Conservation (phyloP, 257 asterid genomes). For the Fraxinus cuspidata region DNA sequence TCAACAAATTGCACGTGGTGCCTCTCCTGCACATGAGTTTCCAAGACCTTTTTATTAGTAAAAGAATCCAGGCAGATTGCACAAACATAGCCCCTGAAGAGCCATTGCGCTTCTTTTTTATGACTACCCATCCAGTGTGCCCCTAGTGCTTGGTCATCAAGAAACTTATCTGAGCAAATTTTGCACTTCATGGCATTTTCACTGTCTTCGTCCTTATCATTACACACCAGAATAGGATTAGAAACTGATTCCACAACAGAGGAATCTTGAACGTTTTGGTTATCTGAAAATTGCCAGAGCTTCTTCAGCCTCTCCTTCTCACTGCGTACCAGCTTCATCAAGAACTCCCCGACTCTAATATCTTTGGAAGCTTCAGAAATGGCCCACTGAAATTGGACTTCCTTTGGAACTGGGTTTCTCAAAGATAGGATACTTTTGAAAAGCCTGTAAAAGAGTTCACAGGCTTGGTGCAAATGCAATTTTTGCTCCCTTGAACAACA, state of each 20-base stretch:
- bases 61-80: constrained; percentile 95
- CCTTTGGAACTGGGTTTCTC: constrained; percentile 92
- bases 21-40: constrained; percentile 91
- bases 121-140: constrained; percentile 80
- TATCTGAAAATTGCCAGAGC: constrained; percentile 68
- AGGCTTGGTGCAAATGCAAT: constrained; percentile 78
- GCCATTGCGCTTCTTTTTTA: constrained; percentile 95
- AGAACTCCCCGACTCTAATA: constrained; percentile 51
- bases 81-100: constrained; percentile 95
- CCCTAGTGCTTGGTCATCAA: constrained; percentile 74
- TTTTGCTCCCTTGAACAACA: constrained; percentile 77
- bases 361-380: constrained; percentile 90
- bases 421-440: constrained; percentile 74
- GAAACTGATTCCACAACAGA: constrained; percentile 45
- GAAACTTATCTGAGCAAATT: constrained; percentile 61
- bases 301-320: constrained; percentile 79
- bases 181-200: constrained; percentile 74
- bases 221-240: constrained; percentile 33
- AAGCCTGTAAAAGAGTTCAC: constrained; percentile 89
- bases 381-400: constrained; percentile 92
- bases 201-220: constrained; percentile 33
- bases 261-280: constrained; percentile 43
- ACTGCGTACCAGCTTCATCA: constrained; percentile 60
- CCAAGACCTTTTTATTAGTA: constrained; percentile 86
- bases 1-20: constrained; percentile 89